Base-by-base conservation (phyloP, 2,329 filamentous ascomycete species). In the Huntiella moniliformis region DNA sequence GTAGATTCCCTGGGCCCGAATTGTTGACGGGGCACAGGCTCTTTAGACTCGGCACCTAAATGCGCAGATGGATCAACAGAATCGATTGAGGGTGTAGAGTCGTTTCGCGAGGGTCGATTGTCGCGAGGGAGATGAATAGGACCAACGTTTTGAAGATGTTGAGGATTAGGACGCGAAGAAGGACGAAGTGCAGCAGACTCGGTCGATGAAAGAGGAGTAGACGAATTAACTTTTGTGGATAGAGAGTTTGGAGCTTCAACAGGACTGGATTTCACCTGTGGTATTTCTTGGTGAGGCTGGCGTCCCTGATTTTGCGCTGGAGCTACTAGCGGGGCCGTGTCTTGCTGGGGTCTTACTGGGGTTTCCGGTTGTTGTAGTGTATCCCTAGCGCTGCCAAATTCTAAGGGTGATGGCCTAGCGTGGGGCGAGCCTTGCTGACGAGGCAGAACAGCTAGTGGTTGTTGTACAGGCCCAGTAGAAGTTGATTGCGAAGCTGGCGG, bases 351-450 rank as follows among this genome's bases (percentile, higher is more conserved):
- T 49, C 42, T 13, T 28, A 16, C 13, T 35, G 36, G 42, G 6
- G 45, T 39, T n/a, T 28, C 22, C 22, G 42, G 44, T 35, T 49
- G 38, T 31, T 33, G 35, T 16, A 13, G 40, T 16, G 46, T 13
- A 17, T 40, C 44, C 33, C 44, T 51, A 32, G 33, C 28, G 36
- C 45, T 42, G n/a, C 33, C 46, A 12, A 42, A 33, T 36, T 38
- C 12, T 18, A 17, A 13, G 33, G 40, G 48, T 28, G 31, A 33
- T 33, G 41, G 32, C 33, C 45, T 46, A 13, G 45, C 15, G 4
- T 13, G 6, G 8, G 48, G 48, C 22, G 63, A 58, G 55, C 65
- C 60, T 54, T 66, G 64, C 38, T 41, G 45, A 38, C 45, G 44
- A 47, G 48, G 47, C 47, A 46, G 17, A 31, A 39, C 44, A 32